Evolutionary conservation across 495 filamentous ascomycete genomes (phyloP), one percentile per base, ranked within the genome.

Genomic region (Penicillium verhagenii): DNA sequence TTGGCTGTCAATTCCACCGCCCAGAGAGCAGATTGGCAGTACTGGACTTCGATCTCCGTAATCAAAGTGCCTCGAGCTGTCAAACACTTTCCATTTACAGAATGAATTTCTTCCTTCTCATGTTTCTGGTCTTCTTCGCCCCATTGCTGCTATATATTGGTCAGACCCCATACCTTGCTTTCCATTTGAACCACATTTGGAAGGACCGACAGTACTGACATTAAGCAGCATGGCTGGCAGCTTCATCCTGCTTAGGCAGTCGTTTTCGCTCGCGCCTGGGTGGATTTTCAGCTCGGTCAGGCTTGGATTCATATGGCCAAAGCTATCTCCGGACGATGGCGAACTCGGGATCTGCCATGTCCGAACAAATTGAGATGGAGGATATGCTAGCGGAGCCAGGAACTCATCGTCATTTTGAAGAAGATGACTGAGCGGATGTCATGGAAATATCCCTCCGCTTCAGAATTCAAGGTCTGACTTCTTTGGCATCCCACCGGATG

Each of bases 391-490:
- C 69, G 26, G 75, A 80, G 47, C 66, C 69, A 16, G 72, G 65
- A 44, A 63, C 57, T 24, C 52, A 31, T 14, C 65, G 54, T 25
- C 59, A 59, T 18, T 63, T 68, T 16, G 62, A 79, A 25, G 68
- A 74, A 40, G 74, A 77, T 47, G 69, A 77, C 58, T 74, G 66
- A 69, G 57, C 21, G 9, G 11, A 1, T 14, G 40, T 35, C 10
- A 38, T 18, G 25, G 9, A 10, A 38, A 21, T 18, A 6, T 26
- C 23, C 6, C 7, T 25, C 11, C 13, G 20, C 23, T 24, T 63
- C 49, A 95, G 68, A 94, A 94, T 55, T 93, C 89, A 28, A 94
- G 78, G 61, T 91, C 84, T 10, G 76, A 75, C 61, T 85, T 85
- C 38, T 80, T 87, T 3, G 75, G 79, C 75, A 80, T 81, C 55